phyloP scores from a whole-genome alignment of 345 rosid species.

The Eucalyptus victrix region DNA sequence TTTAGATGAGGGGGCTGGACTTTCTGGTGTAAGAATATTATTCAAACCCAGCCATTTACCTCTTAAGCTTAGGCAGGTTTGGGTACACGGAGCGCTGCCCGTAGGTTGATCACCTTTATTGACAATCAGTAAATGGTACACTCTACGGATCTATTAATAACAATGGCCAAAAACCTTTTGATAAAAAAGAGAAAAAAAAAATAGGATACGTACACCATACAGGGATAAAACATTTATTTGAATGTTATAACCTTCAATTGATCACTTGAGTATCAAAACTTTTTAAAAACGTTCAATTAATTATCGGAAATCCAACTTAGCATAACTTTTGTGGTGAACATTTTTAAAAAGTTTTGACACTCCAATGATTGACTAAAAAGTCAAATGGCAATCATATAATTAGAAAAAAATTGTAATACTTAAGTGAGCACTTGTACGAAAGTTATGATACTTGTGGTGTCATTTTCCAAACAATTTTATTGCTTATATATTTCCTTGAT shows the following conservation, averaged over 20 bases:
- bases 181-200: background rate
- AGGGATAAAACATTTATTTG: too few species aligned
- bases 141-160: background rate
- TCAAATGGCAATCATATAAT: too few species aligned
- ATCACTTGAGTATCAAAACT: too few species aligned
- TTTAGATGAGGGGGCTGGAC: background rate
- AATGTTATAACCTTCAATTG: too few species aligned
- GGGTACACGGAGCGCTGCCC: background rate
- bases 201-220: fast-evolving
- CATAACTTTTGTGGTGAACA: too few species aligned
- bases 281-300: too few species aligned
- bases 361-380: too few species aligned
- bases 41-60: background rate
- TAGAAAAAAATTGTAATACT: too few species aligned
- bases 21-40: background rate
- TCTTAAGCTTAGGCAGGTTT: background rate
- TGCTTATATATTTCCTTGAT: background rate
- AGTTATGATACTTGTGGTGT: too few species aligned
- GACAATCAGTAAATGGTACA: background rate
- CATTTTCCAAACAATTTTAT: background rate
- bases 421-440: too few species aligned
- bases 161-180: background rate
- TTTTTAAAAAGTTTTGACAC: too few species aligned
- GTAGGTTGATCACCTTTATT: background rate
- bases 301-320: too few species aligned